These are phyloP conservation scores for Lagenidium sp. DNA, from an alignment of 352 stramenopile species.

Conservation along the genomic window DNA sequence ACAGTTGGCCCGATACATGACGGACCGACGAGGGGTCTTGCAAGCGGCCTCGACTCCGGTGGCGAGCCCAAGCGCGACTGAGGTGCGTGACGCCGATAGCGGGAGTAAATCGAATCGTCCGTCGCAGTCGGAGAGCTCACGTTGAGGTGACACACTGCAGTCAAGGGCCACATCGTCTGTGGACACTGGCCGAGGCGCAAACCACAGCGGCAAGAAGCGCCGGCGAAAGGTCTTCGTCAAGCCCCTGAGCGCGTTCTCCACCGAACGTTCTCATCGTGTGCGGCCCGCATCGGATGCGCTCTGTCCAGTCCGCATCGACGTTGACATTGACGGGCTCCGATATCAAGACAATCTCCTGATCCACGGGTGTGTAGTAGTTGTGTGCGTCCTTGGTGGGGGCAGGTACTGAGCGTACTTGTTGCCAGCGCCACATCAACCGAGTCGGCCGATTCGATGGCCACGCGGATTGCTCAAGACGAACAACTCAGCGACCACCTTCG, in stretches of 20 bases:
- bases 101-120: too few relatives aligned
- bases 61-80: too few relatives aligned
- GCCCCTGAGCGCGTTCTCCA: constrained; percentile 17
- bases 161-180: too few relatives aligned
- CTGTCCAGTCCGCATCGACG: constrained; percentile 66
- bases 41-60: too few relatives aligned
- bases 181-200: neutral
- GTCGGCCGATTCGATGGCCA: constrained; percentile 45
- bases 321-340: constrained; percentile 61
- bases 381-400: too few relatives aligned
- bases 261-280: constrained; percentile 1
- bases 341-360: constrained; percentile 75
- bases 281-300: constrained; percentile 29
- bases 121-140: too few relatives aligned
- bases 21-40: constrained; percentile 15
- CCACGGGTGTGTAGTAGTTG: constrained; percentile 46
- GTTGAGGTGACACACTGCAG: too few relatives aligned
- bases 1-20: constrained; percentile 17
- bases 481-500: constrained; percentile 35
- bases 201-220: constrained; percentile 32
- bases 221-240: constrained; percentile 45
- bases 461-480: constrained; percentile 54
- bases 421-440: constrained; percentile 15
- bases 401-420: neutral
- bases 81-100: too few relatives aligned